Evolutionary conservation across 352 stramenopile species (phyloP), one percentile per base, ranked within the genome.

Genomic region (Phytopythium sindhum): DNA sequence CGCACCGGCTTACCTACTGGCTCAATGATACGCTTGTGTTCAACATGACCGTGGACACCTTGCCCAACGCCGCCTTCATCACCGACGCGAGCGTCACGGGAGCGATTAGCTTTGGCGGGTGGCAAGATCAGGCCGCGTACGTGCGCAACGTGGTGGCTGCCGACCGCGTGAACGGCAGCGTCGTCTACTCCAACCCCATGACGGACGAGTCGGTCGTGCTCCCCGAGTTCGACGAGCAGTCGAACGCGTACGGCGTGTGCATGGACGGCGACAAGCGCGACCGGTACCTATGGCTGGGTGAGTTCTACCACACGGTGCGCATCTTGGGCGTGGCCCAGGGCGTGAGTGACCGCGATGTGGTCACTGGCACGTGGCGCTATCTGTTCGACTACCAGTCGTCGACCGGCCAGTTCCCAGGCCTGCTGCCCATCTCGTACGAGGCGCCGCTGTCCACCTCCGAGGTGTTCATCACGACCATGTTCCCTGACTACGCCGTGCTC

Each of bases 231-330:
- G 64, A 61, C 15, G 68, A 54, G 14, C 68, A 75, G 17, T 68
- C 35, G n/a, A 74, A 74, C 37, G 51, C 64, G 29, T 68, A 74
- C 52, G 68, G 68, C 17, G 68, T 48, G 4, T 75, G 68, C 15
- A 39, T 75, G 26, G 68, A 75, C 57, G 65, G 65, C 10, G 64
- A 60, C 29, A 71, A 74, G 31, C 68, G 68, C 24, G 68, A 74
- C 21, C 68, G 64, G 5, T 71, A 72, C 68, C 66, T 72, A 51
- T 74, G 68, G 68, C 52, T 74, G 17, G 64, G 68, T 21, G 60
- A 74, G 50, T 74, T 74, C 48, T 74, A 74, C 47, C 68, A 74
- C 61, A 69, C 68, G 54, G 69, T 60, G 3, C 68, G 68, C 7
- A 71, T 71, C 64, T 66, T 73, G 62, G 67, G 67, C 12, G 62